Conservation (phyloP, 1,284 basidiomycete genomes). For the Melampsora larici-populina region DNA sequence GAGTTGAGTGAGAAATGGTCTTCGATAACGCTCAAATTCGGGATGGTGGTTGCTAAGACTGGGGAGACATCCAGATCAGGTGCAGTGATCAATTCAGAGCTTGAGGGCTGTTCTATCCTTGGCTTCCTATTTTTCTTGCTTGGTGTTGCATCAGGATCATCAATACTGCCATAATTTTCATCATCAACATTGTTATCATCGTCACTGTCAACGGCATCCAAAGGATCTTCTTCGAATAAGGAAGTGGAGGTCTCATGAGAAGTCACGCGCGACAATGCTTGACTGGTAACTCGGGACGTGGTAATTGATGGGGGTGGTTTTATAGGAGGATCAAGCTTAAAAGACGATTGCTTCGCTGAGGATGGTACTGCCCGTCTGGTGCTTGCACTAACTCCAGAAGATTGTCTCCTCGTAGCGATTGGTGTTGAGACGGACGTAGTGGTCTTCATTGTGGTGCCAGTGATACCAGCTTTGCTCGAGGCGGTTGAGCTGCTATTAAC, state of each 20-base stretch:
- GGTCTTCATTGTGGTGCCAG: background rate
- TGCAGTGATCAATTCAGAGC: background rate
- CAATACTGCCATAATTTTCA: conserved; percentile 5
- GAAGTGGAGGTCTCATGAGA: conserved; percentile 13
- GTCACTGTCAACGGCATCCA: conserved; percentile 3
- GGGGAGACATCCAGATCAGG: conserved; percentile 31
- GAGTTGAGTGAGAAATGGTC: conserved; percentile 15
- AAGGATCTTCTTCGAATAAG: conserved; percentile 38
- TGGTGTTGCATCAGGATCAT: conserved; percentile 19
- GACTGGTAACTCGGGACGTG: conserved; percentile 7
- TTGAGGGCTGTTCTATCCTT: background rate
- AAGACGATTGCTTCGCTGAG: background rate
- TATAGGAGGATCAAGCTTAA: conserved; percentile 1
- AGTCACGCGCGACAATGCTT: conserved; percentile 1
- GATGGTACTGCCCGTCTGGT: background rate
- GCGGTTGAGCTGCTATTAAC: background rate
- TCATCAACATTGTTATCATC: conserved; percentile 19
- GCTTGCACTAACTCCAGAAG: background rate
- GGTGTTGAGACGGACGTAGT: background rate
- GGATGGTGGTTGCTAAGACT: background rate
- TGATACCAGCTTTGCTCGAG: background rate
- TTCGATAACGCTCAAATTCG: conserved; percentile 54
- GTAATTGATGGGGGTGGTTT: background rate
- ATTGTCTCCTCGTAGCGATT: background rate
- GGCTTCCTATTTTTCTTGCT: background rate